Conservation (phyloP, 306 rosid species). For the Lotus japonicus region DNA sequence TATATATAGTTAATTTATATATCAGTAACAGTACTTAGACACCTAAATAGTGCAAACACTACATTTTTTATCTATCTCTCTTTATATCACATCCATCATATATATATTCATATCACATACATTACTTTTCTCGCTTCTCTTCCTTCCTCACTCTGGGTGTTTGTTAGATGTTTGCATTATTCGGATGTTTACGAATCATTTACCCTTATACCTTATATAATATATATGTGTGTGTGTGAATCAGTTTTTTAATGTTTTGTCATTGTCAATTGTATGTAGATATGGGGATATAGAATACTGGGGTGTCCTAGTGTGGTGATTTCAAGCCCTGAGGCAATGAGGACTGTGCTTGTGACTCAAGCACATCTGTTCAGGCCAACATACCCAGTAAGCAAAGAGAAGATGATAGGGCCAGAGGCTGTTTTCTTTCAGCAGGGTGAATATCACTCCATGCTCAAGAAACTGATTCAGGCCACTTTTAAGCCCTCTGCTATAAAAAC, state of each 20-base stretch:
- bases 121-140: too few species aligned
- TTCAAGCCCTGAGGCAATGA: conserved; percentile 69
- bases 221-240: too few species aligned
- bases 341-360: conserved; percentile 54
- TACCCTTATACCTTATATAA: too few species aligned
- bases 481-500: conserved; percentile 47
- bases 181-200: too few species aligned
- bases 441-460: conserved; percentile 69
- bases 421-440: conserved; percentile 79
- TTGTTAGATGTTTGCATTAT: too few species aligned
- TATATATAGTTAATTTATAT: too few species aligned
- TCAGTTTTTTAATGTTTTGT: not conserved
- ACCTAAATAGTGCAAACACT: too few species aligned
- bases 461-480: conserved; percentile 55
- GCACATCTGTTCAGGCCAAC: conserved; percentile 81
- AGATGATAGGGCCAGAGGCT: conserved; percentile 74
- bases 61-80: too few species aligned
- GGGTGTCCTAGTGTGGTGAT: conserved; percentile 93
- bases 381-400: conserved; percentile 89
- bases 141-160: too few species aligned
- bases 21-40: too few species aligned
- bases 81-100: too few species aligned
- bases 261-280: conserved; percentile 22
- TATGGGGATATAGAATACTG: conserved; percentile 67
- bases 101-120: not conserved